Evolutionary conservation across 768 basidiomycete genomes (phyloP).

Genomic region (Heimioporus sp.): DNA sequence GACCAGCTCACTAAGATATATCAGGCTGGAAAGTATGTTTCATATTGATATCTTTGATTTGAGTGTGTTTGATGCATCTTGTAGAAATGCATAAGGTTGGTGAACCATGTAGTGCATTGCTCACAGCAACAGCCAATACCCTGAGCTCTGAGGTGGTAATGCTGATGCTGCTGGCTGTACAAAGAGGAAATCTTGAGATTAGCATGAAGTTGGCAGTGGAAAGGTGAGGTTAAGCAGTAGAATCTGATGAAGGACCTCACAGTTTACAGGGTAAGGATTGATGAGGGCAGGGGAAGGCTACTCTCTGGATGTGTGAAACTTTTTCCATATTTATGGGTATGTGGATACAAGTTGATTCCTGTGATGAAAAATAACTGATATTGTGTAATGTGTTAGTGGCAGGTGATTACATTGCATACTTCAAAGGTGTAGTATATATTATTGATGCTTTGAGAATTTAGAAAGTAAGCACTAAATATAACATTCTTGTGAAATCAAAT

Average conservation of each 20-base stretch:
- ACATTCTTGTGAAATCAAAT: too few species aligned
- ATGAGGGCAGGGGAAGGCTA: neutral
- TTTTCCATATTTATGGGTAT: constrained; percentile 2
- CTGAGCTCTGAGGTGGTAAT: neutral
- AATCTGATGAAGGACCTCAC: too few species aligned
- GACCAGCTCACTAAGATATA: neutral
- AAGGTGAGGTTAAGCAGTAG: neutral
- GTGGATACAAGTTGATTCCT: neutral
- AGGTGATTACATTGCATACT: too few species aligned
- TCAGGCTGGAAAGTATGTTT: neutral
- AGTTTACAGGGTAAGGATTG: neutral
- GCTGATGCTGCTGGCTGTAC: neutral
- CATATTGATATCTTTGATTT: too few species aligned
- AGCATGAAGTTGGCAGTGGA: neutral
- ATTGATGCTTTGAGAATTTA: too few species aligned
- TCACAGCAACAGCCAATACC: neutral
- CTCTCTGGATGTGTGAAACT: too few species aligned
- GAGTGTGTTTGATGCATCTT: neutral
- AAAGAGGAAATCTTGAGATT: neutral
- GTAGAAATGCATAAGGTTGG: neutral
- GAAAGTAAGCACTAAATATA: too few species aligned
- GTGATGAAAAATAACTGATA: too few species aligned
- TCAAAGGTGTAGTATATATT: too few species aligned
- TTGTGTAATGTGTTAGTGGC: too few species aligned
- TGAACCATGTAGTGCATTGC: neutral